Conservation (phyloP, 306 rosid species). For the Inga oerstediana region DNA sequence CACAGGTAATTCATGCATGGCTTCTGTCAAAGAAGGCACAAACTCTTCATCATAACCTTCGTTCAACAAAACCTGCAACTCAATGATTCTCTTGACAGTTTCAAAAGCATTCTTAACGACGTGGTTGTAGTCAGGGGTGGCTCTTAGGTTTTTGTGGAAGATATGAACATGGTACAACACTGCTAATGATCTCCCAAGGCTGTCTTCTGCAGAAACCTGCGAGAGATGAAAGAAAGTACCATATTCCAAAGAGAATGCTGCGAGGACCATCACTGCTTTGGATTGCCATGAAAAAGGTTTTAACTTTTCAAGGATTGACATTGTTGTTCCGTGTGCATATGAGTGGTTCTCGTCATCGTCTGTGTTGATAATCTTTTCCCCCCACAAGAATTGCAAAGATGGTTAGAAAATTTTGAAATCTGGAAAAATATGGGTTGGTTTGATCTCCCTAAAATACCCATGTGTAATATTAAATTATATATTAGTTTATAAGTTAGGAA, state of each 20-base stretch:
- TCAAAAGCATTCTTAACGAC: constrained; percentile 36
- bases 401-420: neutral
- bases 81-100: constrained; percentile 55
- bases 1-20: constrained; percentile 45
- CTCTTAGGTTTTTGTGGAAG: constrained; percentile 32
- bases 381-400: neutral
- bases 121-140: constrained; percentile 33
- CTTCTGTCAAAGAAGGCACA: constrained; percentile 39
- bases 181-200: constrained; percentile 47
- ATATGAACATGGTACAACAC: constrained; percentile 30
- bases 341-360: constrained; percentile 32
- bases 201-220: constrained; percentile 32
- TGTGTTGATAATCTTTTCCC: neutral
- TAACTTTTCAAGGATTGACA: constrained; percentile 40
- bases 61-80: constrained; percentile 50
- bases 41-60: constrained; percentile 39
- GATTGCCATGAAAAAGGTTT: constrained; percentile 66
- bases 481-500: no score
- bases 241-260: constrained; percentile 45
- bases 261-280: constrained; percentile 53
- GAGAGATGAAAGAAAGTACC: constrained; percentile 47
- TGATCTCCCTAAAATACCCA: no score
- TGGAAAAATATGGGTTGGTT: neutral
- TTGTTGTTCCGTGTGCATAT: constrained; percentile 41
- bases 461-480: no score